Base-by-base conservation (phyloP, 139 green algal species). In the Yamagishiella unicocca region DNA sequence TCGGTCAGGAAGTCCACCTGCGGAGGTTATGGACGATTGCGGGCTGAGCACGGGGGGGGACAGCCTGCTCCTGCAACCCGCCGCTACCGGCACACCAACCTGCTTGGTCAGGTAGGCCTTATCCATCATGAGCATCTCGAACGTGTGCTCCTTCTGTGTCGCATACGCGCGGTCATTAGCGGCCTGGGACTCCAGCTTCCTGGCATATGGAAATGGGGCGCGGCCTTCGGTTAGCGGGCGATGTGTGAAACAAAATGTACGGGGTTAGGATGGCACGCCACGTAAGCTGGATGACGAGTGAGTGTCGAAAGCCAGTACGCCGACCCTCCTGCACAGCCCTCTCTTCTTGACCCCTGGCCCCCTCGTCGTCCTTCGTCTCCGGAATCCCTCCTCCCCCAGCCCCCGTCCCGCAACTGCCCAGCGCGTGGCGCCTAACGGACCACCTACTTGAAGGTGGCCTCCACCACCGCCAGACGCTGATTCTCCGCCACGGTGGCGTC, bases 71-170 rank as follows among this genome's bases (percentile, higher is more conserved):
- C 72, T 22, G 29, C 7, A 61, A 37, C 42, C 37, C 72, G n/a
- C 45, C 75, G 10, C 1, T 9, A 5, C 35, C 35, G 43, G 14
- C 31, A 82, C 19, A 29, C 58, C 4, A 43, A 89, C 87, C 82
- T 93, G 88, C 71, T 93, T 90, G 22, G 50, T 84, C 29, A 93
- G 88, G 85, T 93, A 92, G 4, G 88, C 90, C 90, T 93, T 93
- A 72, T 93, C 90, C 55, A 86, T 90, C 70, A 91, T 75, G 53
- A 93, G 88, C 88, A 93, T 90, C 84, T 93, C 84, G 0, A 90
- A 46, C 12, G 67, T 89, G 81, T 90, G 85, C 74, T 92, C 88
- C 81, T 73, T 88, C 75, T 89, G 61, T 29, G 71, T 66, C 31
- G 79, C 71, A 1, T 31, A 29, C 43, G 54, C 6, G 22, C 83